Conservation (phyloP, 306 rosid genomes). For the Astragalus membranaceus region DNA sequence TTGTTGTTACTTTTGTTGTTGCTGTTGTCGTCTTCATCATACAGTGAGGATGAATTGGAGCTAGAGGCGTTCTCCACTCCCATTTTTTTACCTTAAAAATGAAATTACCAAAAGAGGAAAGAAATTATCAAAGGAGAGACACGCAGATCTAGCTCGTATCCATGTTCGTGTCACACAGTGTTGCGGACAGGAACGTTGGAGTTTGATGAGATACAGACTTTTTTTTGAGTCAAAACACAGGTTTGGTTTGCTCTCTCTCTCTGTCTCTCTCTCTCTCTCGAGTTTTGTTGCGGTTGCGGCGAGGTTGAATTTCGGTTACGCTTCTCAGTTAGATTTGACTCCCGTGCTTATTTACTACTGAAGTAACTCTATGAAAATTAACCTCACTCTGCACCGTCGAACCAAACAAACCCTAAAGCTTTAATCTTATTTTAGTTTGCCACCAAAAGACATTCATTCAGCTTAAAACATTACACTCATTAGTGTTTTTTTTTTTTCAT, state of each 20-base stretch:
- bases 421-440: no score
- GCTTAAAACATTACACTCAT: no score
- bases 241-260: no score
- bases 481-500: no score
- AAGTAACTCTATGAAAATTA: no score
- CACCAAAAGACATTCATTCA: no score
- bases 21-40: conserved; percentile 1
- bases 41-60: conserved; percentile 30
- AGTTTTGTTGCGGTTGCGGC: not conserved
- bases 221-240: not conserved
- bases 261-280: no score
- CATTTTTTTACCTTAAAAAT: conserved; percentile 32
- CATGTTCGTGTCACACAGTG: not conserved
- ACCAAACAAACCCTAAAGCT: no score
- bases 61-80: conserved; percentile 46
- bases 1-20: conserved; percentile 9
- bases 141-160: conserved; percentile 35
- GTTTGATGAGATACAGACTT: no score
- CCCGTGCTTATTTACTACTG: not conserved
- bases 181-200: not conserved
- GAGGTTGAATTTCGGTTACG: not conserved
- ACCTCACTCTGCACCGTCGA: no score
- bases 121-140: not conserved
- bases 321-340: not conserved
- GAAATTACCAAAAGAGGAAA: not conserved